These are phyloP conservation scores for Ophiostoma ulmi DNA, from an alignment of 2,329 filamentous ascomycete species.

Conservation along the genomic window DNA sequence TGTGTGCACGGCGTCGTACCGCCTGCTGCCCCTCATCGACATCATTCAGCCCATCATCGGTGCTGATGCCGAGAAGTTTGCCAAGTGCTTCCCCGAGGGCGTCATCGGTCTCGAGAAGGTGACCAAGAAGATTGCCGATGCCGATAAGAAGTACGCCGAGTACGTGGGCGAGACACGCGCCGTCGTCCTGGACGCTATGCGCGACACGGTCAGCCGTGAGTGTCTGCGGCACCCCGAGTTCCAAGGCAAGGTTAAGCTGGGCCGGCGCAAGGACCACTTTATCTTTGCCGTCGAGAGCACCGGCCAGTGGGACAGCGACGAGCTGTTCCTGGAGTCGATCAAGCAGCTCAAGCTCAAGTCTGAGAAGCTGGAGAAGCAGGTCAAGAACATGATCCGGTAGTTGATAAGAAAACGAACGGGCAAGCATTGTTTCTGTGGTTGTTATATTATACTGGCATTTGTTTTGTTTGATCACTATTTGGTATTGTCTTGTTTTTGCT, in stretches of 20 bases:
- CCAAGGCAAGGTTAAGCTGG: slow-evolving; percentile 89
- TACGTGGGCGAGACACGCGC: slow-evolving; percentile 79
- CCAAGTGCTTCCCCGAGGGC: slow-evolving; percentile 79
- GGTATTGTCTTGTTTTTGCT: background rate
- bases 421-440: background rate
- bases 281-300: slow-evolving; percentile 95
- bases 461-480: background rate
- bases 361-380: slow-evolving; percentile 63
- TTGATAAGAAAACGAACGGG: background rate
- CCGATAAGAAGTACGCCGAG: slow-evolving; percentile 63
- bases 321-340: slow-evolving; percentile 85
- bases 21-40: slow-evolving; percentile 79
- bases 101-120: slow-evolving; percentile 78
- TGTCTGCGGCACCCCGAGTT: slow-evolving; percentile 89
- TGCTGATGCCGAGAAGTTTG: slow-evolving; percentile 81
- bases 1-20: slow-evolving; percentile 89
- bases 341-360: slow-evolving; percentile 83
- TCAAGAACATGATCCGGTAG: slow-evolving; percentile 58
- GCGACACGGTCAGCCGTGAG: slow-evolving; percentile 91
- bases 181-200: slow-evolving; percentile 81
- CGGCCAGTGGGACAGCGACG: slow-evolving; percentile 90
- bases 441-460: background rate
- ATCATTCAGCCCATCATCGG: slow-evolving; percentile 82
- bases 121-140: slow-evolving; percentile 58
- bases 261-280: slow-evolving; percentile 87